Base-by-base conservation (phyloP, 257 asterid genomes). In the Pogostemon cablin region DNA sequence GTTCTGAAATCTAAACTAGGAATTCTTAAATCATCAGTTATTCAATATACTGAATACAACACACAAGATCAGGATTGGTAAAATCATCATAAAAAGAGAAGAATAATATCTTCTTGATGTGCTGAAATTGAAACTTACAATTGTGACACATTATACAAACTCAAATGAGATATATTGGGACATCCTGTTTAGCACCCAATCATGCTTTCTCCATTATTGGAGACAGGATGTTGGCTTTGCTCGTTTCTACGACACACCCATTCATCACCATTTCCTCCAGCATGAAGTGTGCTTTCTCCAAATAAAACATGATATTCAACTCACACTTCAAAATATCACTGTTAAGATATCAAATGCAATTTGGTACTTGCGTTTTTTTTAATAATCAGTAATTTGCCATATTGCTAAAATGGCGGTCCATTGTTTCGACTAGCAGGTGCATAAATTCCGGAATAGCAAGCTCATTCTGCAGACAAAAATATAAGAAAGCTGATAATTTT, bases 321-420 rank as follows among this genome's bases (percentile, higher is more conserved):
- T 92, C 98, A 63, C 98, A 92, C 98, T 92, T 46, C 42, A 8
- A 17, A 20, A 20, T 20, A 20, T 20, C 25, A 20, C 0, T 20
- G 25, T 20, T 20, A 8, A 57, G 17, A 35, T 57, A 65, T 5
- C 12, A 73, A 10, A 62, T 44, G 9, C 35, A 65, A 9, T 38
- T 48, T 3, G 54, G 7, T 41, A 3, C 3, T 7, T 17, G 0
- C 32, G 11, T 20, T 1, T 34, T 15, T 39, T 63, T n/a, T 41
- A 37, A 20, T 61, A 46, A 40, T 77, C 49, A n/a, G 71, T 67
- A 41, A 81, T 82, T 79, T 80, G 86, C 98, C 96, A 93, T 96
- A 72, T 93, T 93, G 77, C 98, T 97, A 75, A 93, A 91, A 84
- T 93, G 99, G n/a, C 96, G 96, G 78, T 93, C 99, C 99, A 93